Evolutionary conservation across 495 filamentous ascomycete species (phyloP).

Genomic region (Aspergillus hancockii): DNA sequence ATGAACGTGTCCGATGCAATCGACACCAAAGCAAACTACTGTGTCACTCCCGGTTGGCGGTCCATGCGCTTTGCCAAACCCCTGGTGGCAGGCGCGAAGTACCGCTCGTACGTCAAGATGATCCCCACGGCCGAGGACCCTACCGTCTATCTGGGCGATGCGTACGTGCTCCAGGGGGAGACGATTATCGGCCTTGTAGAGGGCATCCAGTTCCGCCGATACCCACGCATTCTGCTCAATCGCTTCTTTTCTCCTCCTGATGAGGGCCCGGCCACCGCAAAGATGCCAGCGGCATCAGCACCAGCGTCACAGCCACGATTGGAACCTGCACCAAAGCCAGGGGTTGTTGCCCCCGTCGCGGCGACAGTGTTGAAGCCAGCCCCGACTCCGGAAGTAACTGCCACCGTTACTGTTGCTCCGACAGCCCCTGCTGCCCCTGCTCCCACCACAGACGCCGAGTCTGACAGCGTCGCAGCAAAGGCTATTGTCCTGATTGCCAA

Average conservation of each 20-base stretch:
- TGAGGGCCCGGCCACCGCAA: neutral
- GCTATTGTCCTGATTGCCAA: conserved; percentile 21
- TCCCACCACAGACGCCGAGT: neutral
- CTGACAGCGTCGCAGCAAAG: neutral
- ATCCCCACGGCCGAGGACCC: conserved; percentile 29
- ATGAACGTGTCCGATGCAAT: conserved; percentile 52
- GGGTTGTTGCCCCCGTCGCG: too few relatives aligned
- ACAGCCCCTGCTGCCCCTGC: too few relatives aligned
- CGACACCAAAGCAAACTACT: conserved; percentile 49
- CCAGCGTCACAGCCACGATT: too few relatives aligned
- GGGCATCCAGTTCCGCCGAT: conserved; percentile 32
- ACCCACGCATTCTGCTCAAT: conserved; percentile 27
- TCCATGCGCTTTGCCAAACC: conserved; percentile 33
- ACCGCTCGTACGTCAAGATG: conserved; percentile 48
- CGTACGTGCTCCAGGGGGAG: conserved; percentile 39
- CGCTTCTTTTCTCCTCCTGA: conserved; percentile 26
- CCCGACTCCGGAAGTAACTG: too few relatives aligned
- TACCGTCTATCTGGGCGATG: conserved; percentile 38
- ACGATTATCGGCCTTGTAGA: conserved; percentile 38
- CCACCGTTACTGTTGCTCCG: too few relatives aligned
- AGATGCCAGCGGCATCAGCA: too few relatives aligned
- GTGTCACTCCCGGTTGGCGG: conserved; percentile 44
- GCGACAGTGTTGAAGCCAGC: too few relatives aligned
- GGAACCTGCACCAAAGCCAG: too few relatives aligned
- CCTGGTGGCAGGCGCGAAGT: conserved; percentile 29